Evolutionary conservation across 139 green algal genomes (phyloP).

Genomic region (Volvox africanus): DNA sequence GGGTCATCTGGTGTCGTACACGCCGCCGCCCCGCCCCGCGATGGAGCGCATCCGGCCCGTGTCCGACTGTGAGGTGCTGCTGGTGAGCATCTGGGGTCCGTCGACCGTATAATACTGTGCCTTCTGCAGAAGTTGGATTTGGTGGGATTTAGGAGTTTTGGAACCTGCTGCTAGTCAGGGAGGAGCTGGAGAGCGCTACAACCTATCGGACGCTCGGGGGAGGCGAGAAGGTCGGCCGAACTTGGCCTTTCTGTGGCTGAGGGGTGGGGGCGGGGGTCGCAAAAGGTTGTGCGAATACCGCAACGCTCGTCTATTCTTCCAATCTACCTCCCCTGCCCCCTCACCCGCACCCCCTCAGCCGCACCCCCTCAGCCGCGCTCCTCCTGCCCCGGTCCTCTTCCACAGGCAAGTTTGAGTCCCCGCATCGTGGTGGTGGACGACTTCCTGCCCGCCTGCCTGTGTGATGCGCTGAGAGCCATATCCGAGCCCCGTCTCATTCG

Average conservation of each 20-base stretch:
- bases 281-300: not conserved
- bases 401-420: constrained; percentile 40
- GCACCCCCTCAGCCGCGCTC: not conserved
- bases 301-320: not conserved
- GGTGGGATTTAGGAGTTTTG: too few relatives aligned
- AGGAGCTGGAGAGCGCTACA: not conserved
- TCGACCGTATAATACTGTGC: too few relatives aligned
- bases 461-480: constrained; percentile 41
- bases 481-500: constrained; percentile 50
- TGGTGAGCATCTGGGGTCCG: too few relatives aligned
- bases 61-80: not conserved
- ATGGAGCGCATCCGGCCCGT: not conserved
- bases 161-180: too few relatives aligned
- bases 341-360: not conserved
- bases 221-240: too few relatives aligned
- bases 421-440: constrained; percentile 62
- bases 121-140: too few relatives aligned
- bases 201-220: too few relatives aligned
- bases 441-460: constrained; percentile 53
- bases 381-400: not conserved
- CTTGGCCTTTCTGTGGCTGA: not conserved
- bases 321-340: not conserved
- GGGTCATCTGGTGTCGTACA: not conserved
- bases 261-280: too few relatives aligned
- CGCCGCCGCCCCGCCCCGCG: not conserved